Evolutionary conservation across 768 basidiomycete genomes (phyloP), one percentile per base, ranked within the genome.

Genomic region (Suillus placidus): DNA sequence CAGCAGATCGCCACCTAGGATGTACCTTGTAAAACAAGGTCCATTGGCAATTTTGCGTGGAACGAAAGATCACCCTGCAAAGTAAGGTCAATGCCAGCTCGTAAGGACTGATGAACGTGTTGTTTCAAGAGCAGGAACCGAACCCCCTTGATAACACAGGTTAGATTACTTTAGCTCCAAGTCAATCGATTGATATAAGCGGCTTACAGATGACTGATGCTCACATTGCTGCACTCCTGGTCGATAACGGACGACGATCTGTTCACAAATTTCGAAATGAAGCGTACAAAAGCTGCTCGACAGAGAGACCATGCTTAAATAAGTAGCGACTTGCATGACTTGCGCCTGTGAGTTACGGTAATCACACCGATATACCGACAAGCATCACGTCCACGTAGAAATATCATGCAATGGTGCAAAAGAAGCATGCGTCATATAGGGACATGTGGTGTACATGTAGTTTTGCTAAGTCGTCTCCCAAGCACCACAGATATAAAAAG

Each of bases 401-500:
- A 55, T 64, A 54, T 66, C 63, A 47, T 64, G 61, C 38, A 70
- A 68, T 60, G 65, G 35, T 69, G 68, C 66, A 71, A 73, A 70
- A 51, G 63, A 62, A 64, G 54, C 69, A 75, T 77, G 72, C 23
- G 67, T 71, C 68, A 71, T 72, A 66, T 68, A 70, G 58, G 67
- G 66, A 71, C 76, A 75, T 74, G 75, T 70, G 68, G 68, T 70
- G 69, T 81, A 82, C 80, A 81, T 75, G 79, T 70, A 68, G 68
- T 79, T 79, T 79, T 80, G 72, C 38, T 32, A 60, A 69, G 61
- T 67, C 56, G 63, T 69, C 66, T 68, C 70, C 69, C 61, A 56
- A 66, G 61, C 65, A 64, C 60, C 68, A 49, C 68, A 45, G 60
- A 60, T 42, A 61, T 35, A 58, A 64, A 63, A 64, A 34, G 38